Percentiles rank a stretch among this genome's conserved stretches.
phyloP scores from a whole-genome alignment of 345 rosid genomes.

The Raphanus raphanistrum region DNA sequence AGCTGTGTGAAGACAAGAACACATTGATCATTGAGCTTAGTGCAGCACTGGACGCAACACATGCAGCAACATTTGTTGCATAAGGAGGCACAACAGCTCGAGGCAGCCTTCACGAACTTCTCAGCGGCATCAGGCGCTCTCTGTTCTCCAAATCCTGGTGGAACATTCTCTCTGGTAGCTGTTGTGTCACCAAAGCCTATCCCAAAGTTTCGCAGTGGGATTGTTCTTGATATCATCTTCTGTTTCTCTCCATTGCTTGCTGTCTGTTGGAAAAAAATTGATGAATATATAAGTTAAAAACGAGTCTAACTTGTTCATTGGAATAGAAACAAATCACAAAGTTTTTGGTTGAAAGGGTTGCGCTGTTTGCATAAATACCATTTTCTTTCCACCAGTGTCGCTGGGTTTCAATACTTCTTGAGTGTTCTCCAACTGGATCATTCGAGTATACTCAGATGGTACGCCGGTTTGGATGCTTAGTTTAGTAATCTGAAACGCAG shows the following conservation, averaged over 20 bases:
- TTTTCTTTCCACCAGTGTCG: conserved; percentile 39
- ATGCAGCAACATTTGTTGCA: conserved; percentile 74
- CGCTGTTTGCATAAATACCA: conserved; percentile 41
- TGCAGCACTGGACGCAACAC: conserved; percentile 77
- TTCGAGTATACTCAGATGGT: conserved; percentile 69
- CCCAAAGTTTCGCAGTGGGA: conserved; percentile 45
- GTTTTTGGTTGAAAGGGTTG: neutral
- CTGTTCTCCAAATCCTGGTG: conserved; percentile 53
- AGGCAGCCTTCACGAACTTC: conserved; percentile 69
- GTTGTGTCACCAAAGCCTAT: conserved; percentile 71
- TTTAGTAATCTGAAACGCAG: conserved; percentile 54
- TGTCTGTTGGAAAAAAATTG: conserved; percentile 38
- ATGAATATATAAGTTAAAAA: conserved; percentile 1
- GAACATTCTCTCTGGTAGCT: conserved; percentile 68
- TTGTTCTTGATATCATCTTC: conserved; percentile 41
- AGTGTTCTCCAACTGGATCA: conserved; percentile 56
- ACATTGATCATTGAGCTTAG: conserved; percentile 64
- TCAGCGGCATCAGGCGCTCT: conserved; percentile 80
- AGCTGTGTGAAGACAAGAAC: conserved; percentile 59
- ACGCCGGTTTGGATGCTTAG: conserved; percentile 61
- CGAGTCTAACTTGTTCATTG: neutral
- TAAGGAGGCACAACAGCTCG: conserved; percentile 64
- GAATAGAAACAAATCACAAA: no score
- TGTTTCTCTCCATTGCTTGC: conserved; percentile 40
- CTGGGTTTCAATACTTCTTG: conserved; percentile 42